Evolutionary conservation across 78 protist genomes (phyloP).

Genomic region (Dictyostelium brefeldianum): DNA sequence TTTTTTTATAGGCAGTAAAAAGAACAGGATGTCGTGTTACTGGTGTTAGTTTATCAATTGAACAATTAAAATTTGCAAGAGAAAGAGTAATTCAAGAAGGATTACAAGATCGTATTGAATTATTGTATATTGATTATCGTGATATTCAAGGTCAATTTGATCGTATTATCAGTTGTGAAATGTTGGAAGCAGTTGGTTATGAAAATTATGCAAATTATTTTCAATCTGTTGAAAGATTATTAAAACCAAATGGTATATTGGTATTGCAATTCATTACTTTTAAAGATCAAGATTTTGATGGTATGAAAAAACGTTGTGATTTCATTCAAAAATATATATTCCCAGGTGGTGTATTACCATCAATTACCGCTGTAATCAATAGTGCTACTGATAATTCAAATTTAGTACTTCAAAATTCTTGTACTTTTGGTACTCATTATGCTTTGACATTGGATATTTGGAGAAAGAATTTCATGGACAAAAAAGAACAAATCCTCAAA

Average conservation of each 20-base stretch:
- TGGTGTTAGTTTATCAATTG: slow-evolving; percentile 43
- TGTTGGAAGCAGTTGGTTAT: slow-evolving; percentile 82
- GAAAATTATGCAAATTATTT: slow-evolving; percentile 64
- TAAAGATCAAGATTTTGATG: slow-evolving; percentile 48
- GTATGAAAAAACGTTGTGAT: slow-evolving; percentile 49
- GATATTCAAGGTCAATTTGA: slow-evolving; percentile 41
- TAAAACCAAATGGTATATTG: slow-evolving; percentile 56
- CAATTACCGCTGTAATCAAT: slow-evolving; percentile 38
- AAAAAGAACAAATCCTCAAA: background rate
- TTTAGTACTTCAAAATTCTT: slow-evolving; percentile 45
- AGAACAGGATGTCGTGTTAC: slow-evolving; percentile 67
- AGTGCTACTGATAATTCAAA: slow-evolving; percentile 30
- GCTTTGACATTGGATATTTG: slow-evolving; percentile 72
- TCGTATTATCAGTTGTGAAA: slow-evolving; percentile 66
- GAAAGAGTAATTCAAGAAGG: slow-evolving; percentile 46
- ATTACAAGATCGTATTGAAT: slow-evolving; percentile 6
- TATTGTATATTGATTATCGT: slow-evolving; percentile 38
- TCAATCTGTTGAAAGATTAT: slow-evolving; percentile 22
- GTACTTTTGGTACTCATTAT: slow-evolving; percentile 76
- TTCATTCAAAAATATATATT: slow-evolving; percentile 81
- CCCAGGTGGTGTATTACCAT: slow-evolving; percentile 78
- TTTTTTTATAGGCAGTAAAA: slow-evolving; percentile 44
- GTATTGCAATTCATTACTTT: slow-evolving; percentile 73
- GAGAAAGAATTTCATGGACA: slow-evolving; percentile 31
- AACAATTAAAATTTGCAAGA: slow-evolving; percentile 32